These are phyloP conservation scores for Aquilaria malaccensis DNA, from an alignment of 345 rosid species.

Conservation along the genomic window DNA sequence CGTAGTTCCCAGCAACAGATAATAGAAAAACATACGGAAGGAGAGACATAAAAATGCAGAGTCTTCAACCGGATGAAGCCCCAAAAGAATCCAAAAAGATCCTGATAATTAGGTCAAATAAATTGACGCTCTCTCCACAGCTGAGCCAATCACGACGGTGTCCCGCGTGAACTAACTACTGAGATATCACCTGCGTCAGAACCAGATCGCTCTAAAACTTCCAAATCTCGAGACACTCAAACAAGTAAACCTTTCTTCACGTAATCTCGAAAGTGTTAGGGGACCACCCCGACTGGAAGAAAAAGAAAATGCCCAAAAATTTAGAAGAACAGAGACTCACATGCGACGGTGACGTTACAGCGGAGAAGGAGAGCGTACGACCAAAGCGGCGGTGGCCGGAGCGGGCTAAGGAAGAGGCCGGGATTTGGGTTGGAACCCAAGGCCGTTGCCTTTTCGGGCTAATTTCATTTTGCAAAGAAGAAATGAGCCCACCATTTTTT, in stretches of 20 bases:
- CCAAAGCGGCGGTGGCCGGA: slow-evolving; percentile 2
- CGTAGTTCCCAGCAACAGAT: slow-evolving; percentile 15
- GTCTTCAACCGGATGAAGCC: not conserved
- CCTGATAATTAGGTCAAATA: too few relatives aligned
- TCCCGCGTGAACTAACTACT: not conserved
- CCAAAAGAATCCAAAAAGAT: not conserved
- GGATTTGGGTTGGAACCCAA: slow-evolving; percentile 6
- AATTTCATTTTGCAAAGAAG: not conserved
- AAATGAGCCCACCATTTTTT: not conserved
- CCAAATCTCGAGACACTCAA: not conserved
- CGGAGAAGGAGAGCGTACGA: not conserved
- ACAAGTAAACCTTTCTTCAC: too few relatives aligned
- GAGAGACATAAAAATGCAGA: slow-evolving; percentile 25
- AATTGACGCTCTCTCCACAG: too few relatives aligned
- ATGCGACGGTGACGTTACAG: not conserved
- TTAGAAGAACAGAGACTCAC: not conserved
- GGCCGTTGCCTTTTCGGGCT: slow-evolving; percentile 1
- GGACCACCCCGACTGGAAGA: too few relatives aligned
- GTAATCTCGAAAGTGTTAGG: too few relatives aligned
- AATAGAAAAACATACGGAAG: slow-evolving; percentile 18
- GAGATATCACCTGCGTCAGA: not conserved
- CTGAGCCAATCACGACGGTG: slow-evolving; percentile 3
- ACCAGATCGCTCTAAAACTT: slow-evolving; percentile 1
- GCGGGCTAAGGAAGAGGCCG: slow-evolving; percentile 8
- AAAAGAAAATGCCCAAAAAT: too few relatives aligned